Evolutionary conservation across 371 early-diverging fungal genomes (phyloP).

Genomic region (Mucor ambiguus): DNA sequence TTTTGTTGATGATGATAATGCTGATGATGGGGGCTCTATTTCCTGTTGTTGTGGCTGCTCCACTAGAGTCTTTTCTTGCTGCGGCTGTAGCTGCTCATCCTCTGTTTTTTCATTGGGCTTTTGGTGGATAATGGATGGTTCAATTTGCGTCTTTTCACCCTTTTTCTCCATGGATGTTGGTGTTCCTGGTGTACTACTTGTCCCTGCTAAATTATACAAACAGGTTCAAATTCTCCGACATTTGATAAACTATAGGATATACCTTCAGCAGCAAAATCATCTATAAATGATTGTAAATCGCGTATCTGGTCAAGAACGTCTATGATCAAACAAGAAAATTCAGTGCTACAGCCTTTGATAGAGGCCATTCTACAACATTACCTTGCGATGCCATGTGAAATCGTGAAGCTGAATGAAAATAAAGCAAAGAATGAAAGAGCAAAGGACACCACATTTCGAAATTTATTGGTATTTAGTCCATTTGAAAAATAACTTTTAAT

Average conservation of each 20-base stretch:
- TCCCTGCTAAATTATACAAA: background rate
- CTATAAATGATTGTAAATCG: slow-evolving; percentile 39
- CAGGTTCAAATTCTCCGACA: slow-evolving; percentile 11
- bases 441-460: background rate
- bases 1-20: background rate
- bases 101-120: slow-evolving; percentile 5
- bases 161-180: background rate
- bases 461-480: slow-evolving; percentile 7
- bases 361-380: background rate
- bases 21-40: no score
- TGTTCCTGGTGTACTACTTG: slow-evolving; percentile 2
- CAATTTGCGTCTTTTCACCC: slow-evolving; percentile 2
- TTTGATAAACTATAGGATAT: slow-evolving; percentile 1
- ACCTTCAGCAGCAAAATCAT: slow-evolving; percentile 30
- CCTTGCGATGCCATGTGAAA: slow-evolving; percentile 11
- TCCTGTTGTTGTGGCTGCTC: slow-evolving; percentile 6
- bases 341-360: background rate
- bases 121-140: background rate
- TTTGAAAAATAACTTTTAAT: slow-evolving; percentile 5
- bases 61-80: slow-evolving; percentile 5
- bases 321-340: slow-evolving; percentile 2
- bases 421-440: background rate
- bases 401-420: background rate
- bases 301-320: slow-evolving; percentile 34
- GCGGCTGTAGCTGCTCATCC: background rate